A percentile compares a stretch with the other conserved stretches of the same genome.
Conservation (phyloP, 2,329 filamentous ascomycete species). For the Aaosphaeria pasadenensis region DNA sequence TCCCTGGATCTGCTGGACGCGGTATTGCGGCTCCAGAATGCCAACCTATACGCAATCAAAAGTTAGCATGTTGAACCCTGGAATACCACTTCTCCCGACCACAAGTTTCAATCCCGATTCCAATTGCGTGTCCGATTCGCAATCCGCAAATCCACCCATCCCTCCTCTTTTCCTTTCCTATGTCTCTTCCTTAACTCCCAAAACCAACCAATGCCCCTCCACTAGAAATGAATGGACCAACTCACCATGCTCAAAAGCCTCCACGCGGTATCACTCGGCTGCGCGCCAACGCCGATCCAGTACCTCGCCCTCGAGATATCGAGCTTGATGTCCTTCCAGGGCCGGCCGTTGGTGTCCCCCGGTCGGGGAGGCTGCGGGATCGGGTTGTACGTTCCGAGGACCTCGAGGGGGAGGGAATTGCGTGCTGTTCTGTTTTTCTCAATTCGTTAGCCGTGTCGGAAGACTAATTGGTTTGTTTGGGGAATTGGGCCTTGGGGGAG, state of each 20-base stretch:
- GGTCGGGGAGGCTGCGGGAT: constrained; percentile 53
- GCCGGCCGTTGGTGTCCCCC: constrained; percentile 53
- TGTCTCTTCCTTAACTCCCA: constrained; percentile 1
- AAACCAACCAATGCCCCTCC: neutral
- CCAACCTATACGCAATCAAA: constrained; percentile 18
- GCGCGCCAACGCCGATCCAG: constrained; percentile 95
- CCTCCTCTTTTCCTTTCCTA: neutral
- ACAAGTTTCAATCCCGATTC: no score
- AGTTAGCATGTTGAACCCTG: no score
- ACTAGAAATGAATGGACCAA: neutral
- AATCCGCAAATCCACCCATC: neutral
- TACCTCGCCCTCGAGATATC: constrained; percentile 81
- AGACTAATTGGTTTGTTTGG: neutral
- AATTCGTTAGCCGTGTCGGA: neutral
- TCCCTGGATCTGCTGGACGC: constrained; percentile 29
- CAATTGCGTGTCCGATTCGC: neutral
- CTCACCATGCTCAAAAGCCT: constrained; percentile 72
- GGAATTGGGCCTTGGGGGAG: neutral
- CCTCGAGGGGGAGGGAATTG: constrained; percentile 86
- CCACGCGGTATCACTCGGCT: constrained; percentile 89
- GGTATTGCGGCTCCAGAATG: constrained; percentile 36
- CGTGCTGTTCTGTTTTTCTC: constrained; percentile 66
- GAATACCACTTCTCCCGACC: no score
- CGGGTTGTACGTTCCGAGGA: constrained; percentile 69
- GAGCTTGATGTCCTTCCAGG: constrained; percentile 89